Percentiles rank a stretch among this genome's conserved stretches.
Evolutionary conservation across 139 green algal species (phyloP).

Genomic region (Micromonas pusilla): DNA sequence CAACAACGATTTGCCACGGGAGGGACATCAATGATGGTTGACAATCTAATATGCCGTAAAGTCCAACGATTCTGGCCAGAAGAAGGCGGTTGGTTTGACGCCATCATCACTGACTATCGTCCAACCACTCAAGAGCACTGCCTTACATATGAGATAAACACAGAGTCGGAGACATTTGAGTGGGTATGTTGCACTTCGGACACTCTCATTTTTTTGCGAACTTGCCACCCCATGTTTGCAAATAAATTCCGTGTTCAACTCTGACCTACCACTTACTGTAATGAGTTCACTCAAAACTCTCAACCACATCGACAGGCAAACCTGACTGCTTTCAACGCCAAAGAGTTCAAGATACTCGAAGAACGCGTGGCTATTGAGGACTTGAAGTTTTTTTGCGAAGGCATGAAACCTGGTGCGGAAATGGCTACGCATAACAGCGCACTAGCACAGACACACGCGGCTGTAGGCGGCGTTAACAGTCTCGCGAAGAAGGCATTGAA

Average conservation of each 20-base stretch:
- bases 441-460: background rate
- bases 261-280: no score
- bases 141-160: slow-evolving; percentile 31
- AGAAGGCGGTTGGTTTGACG: slow-evolving; percentile 31
- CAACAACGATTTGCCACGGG: no score
- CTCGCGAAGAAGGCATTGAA: background rate
- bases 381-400: background rate
- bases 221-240: no score
- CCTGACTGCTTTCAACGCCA: no score
- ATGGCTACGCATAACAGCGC: background rate
- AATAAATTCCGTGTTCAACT: no score
- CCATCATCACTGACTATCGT: slow-evolving; percentile 28
- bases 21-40: background rate
- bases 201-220: no score
- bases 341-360: slow-evolving; percentile 13
- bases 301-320: no score
- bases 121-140: slow-evolving; percentile 23
- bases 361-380: background rate
- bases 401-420: background rate
- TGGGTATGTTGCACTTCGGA: slow-evolving; percentile 8
- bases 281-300: no score
- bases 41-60: slow-evolving; percentile 21
- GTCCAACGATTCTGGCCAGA: slow-evolving; percentile 26
- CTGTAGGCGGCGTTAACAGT: background rate
- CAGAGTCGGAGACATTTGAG: slow-evolving; percentile 29